phyloP scores from a whole-genome alignment of 2,329 filamentous ascomycete species.

The Colletotrichum endophyticum region DNA sequence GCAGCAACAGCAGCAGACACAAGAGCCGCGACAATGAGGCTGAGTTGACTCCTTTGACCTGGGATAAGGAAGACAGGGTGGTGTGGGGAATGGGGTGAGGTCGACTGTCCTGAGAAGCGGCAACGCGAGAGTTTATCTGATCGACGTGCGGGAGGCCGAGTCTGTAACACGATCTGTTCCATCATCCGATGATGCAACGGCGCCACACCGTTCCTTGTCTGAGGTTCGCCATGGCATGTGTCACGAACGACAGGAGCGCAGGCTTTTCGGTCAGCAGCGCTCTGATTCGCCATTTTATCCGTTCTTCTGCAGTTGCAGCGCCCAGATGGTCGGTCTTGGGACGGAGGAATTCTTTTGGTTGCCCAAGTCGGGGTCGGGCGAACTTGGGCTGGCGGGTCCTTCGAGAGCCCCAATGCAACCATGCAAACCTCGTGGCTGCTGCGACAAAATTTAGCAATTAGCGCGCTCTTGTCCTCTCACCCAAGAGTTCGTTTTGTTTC shows the following conservation, averaged over 20 bases:
- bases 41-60: not conserved
- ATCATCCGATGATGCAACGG: conserved; percentile 22
- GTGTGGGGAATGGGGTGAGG: conserved; percentile 21
- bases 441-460: not conserved
- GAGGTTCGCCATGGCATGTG: conserved; percentile 19
- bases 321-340: not conserved
- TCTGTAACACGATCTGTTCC: conserved; percentile 22
- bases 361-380: conserved; percentile 12
- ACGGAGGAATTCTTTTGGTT: not conserved
- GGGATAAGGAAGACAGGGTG: not conserved
- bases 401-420: not conserved
- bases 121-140: conserved; percentile 17
- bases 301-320: not conserved
- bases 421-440: conserved; percentile 3
- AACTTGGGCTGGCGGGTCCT: conserved; percentile 3
- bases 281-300: not conserved
- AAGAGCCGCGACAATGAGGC: conserved; percentile 18
- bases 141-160: conserved; percentile 16
- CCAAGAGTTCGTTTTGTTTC: conserved; percentile 21
- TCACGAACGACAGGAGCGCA: conserved; percentile 17
- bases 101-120: conserved; percentile 4
- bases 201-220: conserved; percentile 17
- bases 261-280: not conserved
- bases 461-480: not conserved
- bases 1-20: conserved; percentile 28